phyloP scores from a whole-genome alignment of 208 protist species.

The Trichomonas vaginalis region DNA sequence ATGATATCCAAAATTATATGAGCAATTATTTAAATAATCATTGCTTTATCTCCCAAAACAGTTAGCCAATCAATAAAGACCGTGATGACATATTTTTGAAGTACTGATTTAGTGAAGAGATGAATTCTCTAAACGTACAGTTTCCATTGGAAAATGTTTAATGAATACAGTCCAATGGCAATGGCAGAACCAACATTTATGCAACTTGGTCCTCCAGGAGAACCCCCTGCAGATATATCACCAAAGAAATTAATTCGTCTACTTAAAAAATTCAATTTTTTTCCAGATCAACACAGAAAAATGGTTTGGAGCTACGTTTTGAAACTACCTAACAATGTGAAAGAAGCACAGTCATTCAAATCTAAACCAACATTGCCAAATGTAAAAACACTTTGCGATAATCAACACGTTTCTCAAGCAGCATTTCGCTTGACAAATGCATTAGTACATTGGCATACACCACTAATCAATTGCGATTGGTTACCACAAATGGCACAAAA shows the following conservation, averaged over 20 bases:
- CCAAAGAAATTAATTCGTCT: background rate
- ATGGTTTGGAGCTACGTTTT: background rate
- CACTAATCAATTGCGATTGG: background rate
- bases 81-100: no score
- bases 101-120: no score
- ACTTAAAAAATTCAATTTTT: background rate
- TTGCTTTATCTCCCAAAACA: no score
- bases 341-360: background rate
- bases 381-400: background rate
- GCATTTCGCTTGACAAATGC: background rate
- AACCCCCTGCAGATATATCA: background rate
- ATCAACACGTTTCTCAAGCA: background rate
- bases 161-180: background rate
- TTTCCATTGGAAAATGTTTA: background rate
- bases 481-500: background rate
- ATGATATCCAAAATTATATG: no score
- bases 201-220: background rate
- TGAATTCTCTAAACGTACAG: background rate
- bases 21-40: no score
- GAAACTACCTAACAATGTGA: background rate
- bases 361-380: background rate
- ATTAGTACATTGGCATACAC: constrained; percentile 2
- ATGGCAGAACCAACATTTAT: background rate
- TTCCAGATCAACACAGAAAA: background rate
- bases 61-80: no score